These are phyloP conservation scores for Penicillium sp. DNA, from an alignment of 2,329 filamentous ascomycete genomes.

Conservation along the genomic window DNA sequence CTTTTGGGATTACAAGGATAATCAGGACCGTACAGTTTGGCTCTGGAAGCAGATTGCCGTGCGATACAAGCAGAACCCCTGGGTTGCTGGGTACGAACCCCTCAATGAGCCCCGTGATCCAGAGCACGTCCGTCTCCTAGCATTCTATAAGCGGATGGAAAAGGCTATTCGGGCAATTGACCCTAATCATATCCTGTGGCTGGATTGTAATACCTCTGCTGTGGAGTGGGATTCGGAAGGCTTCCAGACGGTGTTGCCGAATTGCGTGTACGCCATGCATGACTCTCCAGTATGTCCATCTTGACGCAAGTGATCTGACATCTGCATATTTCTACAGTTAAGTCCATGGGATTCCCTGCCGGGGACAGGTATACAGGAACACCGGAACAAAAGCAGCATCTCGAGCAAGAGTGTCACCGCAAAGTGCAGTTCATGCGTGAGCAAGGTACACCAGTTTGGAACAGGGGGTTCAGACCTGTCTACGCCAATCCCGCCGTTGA, in stretches of 20 bases:
- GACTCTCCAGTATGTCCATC: slow-evolving; percentile 36
- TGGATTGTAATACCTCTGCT: slow-evolving; percentile 46
- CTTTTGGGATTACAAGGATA: slow-evolving; percentile 51
- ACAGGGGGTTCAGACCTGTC: slow-evolving; percentile 51
- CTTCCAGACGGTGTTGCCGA: slow-evolving; percentile 43
- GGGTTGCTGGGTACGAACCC: slow-evolving; percentile 52
- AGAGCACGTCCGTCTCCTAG: slow-evolving; percentile 43
- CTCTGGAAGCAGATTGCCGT: slow-evolving; percentile 48
- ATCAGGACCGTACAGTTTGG: slow-evolving; percentile 49
- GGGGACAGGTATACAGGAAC: slow-evolving; percentile 42
- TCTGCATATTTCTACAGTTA: not conserved
- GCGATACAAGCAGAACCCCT: slow-evolving; percentile 45
- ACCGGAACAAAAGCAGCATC: slow-evolving; percentile 37
- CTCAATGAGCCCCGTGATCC: slow-evolving; percentile 52
- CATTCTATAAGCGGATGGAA: slow-evolving; percentile 47
- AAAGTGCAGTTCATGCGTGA: slow-evolving; percentile 48
- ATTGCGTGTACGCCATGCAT: slow-evolving; percentile 46
- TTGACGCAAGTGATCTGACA: not conserved
- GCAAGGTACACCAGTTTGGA: slow-evolving; percentile 47
- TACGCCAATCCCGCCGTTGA: slow-evolving; percentile 32
- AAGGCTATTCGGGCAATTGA: slow-evolving; percentile 46
- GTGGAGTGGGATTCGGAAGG: slow-evolving; percentile 41
- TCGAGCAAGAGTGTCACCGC: slow-evolving; percentile 44
- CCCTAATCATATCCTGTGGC: slow-evolving; percentile 45
- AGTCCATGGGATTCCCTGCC: slow-evolving; percentile 43